phyloP scores from a whole-genome alignment of 768 basidiomycete species.

The Lyophyllum shimeji region DNA sequence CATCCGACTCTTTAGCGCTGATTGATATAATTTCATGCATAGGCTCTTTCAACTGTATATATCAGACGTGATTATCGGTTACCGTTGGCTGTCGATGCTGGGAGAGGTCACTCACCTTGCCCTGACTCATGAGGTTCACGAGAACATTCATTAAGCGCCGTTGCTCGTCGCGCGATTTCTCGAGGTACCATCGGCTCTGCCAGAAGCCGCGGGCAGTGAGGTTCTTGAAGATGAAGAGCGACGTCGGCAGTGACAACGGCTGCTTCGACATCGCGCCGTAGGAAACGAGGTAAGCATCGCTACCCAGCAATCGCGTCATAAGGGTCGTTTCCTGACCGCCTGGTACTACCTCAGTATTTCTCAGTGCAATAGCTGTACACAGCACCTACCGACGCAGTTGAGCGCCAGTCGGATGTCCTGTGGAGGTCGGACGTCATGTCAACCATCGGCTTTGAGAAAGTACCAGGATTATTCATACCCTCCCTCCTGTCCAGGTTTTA shows the following conservation, averaged over 20 bases:
- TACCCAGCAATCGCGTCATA: constrained; percentile 69
- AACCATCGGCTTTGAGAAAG: not conserved
- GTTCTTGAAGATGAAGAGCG: constrained; percentile 84
- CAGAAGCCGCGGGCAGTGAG: constrained; percentile 76
- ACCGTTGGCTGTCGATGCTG: no score
- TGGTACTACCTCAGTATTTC: constrained; percentile 8
- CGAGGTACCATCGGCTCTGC: constrained; percentile 70
- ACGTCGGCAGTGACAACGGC: constrained; percentile 74
- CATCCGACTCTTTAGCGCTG: constrained; percentile 31
- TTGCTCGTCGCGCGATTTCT: constrained; percentile 47
- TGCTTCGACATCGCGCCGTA: constrained; percentile 92
- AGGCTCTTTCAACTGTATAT: constrained; percentile 55
- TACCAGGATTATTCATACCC: constrained; percentile 34
- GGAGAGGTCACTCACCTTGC: constrained; percentile 41
- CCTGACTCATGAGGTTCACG: constrained; percentile 49
- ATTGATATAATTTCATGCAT: constrained; percentile 69
- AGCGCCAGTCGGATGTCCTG: constrained; percentile 47
- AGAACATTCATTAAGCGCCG: constrained; percentile 51
- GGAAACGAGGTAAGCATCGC: constrained; percentile 73
- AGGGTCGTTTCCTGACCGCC: constrained; percentile 65
- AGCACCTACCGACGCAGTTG: constrained; percentile 46
- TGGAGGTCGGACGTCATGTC: not conserved
- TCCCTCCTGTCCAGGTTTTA: constrained; percentile 63
- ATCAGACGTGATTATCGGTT: not conserved
- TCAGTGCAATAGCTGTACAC: not conserved